Percentiles rank a stretch among this genome's conserved stretches.
Conservation (phyloP, 2,329 filamentous ascomycete genomes). For the Calonectria hawksworthii region DNA sequence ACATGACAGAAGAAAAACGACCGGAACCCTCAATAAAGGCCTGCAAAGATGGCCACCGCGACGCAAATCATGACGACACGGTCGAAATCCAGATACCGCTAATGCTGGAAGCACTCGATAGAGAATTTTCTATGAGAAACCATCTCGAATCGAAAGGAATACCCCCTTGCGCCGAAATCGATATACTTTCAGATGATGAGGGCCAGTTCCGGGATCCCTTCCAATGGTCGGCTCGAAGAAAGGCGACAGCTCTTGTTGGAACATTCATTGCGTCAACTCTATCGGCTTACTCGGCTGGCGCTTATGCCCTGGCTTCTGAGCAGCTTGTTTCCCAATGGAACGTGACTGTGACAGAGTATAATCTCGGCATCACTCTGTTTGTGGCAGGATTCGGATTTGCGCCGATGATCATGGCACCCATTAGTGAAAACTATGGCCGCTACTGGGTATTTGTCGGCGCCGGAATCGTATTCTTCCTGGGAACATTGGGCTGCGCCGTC, state of each 20-base stretch:
- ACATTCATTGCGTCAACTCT: slow-evolving; percentile 64
- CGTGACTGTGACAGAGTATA: slow-evolving; percentile 68
- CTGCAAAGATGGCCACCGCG: background rate
- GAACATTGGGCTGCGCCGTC: slow-evolving; percentile 68
- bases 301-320: slow-evolving; percentile 69
- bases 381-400: slow-evolving; percentile 75
- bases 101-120: slow-evolving; percentile 12
- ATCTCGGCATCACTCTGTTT: slow-evolving; percentile 74
- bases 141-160: slow-evolving; percentile 3
- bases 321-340: slow-evolving; percentile 70
- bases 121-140: background rate
- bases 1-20: background rate
- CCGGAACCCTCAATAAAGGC: background rate
- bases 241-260: slow-evolving; percentile 34
- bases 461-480: slow-evolving; percentile 51
- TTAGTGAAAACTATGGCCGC: slow-evolving; percentile 70
- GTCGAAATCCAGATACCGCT: background rate
- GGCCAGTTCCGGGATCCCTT: slow-evolving; percentile 20
- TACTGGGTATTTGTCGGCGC: slow-evolving; percentile 50
- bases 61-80: background rate
- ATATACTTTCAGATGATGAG: background rate
- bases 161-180: background rate
- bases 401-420: slow-evolving; percentile 77
- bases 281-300: slow-evolving; percentile 75
- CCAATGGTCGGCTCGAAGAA: slow-evolving; percentile 34